A percentile compares a stretch with the other conserved stretches of the same genome.
Conservation (phyloP, 331 rosid species). For the Quercus tomentella region DNA sequence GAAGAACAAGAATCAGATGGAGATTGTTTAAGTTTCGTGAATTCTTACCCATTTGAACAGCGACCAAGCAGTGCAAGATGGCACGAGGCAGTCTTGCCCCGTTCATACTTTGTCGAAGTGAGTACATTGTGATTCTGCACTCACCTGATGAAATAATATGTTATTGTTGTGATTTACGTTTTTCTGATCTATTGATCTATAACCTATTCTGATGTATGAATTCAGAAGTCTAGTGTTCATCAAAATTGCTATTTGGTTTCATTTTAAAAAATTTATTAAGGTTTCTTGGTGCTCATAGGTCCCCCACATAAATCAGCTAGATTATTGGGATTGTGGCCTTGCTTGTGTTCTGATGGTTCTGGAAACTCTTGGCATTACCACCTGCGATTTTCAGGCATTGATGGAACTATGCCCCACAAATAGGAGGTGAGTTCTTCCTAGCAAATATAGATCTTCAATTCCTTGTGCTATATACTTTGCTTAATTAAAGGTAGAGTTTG, state of each 20-base stretch:
- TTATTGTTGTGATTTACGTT: too few relatives aligned
- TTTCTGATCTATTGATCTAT: too few relatives aligned
- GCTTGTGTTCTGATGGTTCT: conserved; percentile 90
- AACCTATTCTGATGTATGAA: too few relatives aligned
- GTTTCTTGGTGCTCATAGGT: conserved; percentile 51
- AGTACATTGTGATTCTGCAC: conserved; percentile 28
- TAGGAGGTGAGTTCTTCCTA: conserved; percentile 64
- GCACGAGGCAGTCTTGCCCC: conserved; percentile 30
- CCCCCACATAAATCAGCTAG: conserved; percentile 68
- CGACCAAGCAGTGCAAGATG: conserved; percentile 30
- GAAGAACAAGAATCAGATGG: conserved; percentile 41
- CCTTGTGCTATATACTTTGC: conserved; percentile 20
- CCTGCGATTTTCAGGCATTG: conserved; percentile 51
- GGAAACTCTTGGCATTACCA: conserved; percentile 55
- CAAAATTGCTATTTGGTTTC: not conserved
- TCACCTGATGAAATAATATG: too few relatives aligned
- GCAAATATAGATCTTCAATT: conserved; percentile 20
- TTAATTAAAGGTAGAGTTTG: conserved; percentile 12
- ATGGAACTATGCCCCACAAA: conserved; percentile 69
- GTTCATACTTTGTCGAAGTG: conserved; percentile 62
- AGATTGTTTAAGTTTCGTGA: conserved; percentile 35
- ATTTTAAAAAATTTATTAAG: not conserved
- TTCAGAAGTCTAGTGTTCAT: not conserved
- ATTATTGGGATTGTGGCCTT: conserved; percentile 97
- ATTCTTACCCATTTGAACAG: conserved; percentile 40